phyloP scores from a whole-genome alignment of 768 basidiomycete genomes.

The Pisolithus marmoratus region DNA sequence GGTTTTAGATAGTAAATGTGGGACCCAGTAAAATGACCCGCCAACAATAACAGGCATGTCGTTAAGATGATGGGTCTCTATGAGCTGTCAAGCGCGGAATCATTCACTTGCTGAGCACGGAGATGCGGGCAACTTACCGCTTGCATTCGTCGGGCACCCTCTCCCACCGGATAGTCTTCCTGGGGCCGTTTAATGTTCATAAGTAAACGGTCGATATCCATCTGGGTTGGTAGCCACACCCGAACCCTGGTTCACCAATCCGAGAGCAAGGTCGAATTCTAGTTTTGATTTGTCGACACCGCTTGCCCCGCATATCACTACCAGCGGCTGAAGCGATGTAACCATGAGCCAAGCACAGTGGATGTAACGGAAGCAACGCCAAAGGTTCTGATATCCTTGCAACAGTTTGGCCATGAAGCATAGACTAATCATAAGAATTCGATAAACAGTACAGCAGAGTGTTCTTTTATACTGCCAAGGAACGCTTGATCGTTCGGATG shows the following conservation, averaged over 20 bases:
- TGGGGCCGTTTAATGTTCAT: slow-evolving; percentile 86
- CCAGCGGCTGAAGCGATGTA: slow-evolving; percentile 50
- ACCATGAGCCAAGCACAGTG: too few species aligned
- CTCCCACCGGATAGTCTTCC: slow-evolving; percentile 78
- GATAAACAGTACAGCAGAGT: too few species aligned
- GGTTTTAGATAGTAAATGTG: slow-evolving; percentile 90
- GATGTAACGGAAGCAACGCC: too few species aligned
- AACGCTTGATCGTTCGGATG: too few species aligned
- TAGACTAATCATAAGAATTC: too few species aligned
- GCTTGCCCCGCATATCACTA: slow-evolving; percentile 89
- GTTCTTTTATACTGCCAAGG: too few species aligned
- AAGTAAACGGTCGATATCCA: slow-evolving; percentile 81
- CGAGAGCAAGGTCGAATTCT: slow-evolving; percentile 79
- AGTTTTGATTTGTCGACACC: slow-evolving; percentile 95
- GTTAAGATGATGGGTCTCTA: slow-evolving; percentile 56
- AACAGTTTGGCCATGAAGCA: too few species aligned
- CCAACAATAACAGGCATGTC: slow-evolving; percentile 88
- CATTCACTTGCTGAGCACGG: slow-evolving; percentile 1
- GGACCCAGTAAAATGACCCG: slow-evolving; percentile 96
- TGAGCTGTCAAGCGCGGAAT: slow-evolving; percentile 46
- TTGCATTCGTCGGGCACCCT: slow-evolving; percentile 75
- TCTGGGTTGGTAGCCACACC: slow-evolving; percentile 86
- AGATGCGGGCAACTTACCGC: slow-evolving; percentile 46
- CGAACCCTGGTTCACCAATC: slow-evolving; percentile 52
- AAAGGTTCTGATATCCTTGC: too few species aligned